These are phyloP conservation scores for Blastobotrys peoriensis DNA, from an alignment of 805 yeast genomes.

Conservation along the genomic window DNA sequence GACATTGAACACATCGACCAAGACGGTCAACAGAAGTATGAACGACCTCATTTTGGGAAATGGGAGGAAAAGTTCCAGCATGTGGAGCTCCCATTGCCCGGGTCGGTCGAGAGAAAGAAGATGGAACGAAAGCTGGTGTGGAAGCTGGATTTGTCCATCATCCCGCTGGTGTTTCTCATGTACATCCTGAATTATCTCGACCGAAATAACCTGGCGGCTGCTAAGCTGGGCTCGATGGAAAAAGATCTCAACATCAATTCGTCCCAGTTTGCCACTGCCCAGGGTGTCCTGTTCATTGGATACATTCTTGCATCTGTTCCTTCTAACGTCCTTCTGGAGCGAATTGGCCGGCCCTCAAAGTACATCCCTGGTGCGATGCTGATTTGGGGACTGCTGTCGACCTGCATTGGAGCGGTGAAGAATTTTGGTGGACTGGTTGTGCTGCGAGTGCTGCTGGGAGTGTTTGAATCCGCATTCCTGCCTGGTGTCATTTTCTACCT, in stretches of 20 bases:
- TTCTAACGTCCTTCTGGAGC: conserved; percentile 27
- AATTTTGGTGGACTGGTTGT: conserved; percentile 40
- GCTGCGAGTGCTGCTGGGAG: conserved; percentile 41
- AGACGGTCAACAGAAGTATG: conserved; percentile 4
- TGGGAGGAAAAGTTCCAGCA: conserved; percentile 19
- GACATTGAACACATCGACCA: conserved; percentile 4
- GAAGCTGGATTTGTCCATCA: conserved; percentile 41
- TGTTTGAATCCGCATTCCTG: conserved; percentile 45
- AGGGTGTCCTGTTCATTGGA: conserved; percentile 37
- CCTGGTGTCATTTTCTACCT: conserved; percentile 45
- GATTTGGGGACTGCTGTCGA: conserved; percentile 44
- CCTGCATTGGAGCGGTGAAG: conserved; percentile 44
- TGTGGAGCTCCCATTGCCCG: conserved; percentile 19
- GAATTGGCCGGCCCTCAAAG: conserved; percentile 39
- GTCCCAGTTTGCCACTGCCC: conserved; percentile 37
- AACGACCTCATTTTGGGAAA: conserved; percentile 11
- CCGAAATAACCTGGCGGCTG: conserved; percentile 33
- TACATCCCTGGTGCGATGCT: conserved; percentile 44
- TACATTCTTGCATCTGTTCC: conserved; percentile 32
- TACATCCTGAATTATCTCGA: conserved; percentile 31
- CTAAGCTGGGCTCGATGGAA: conserved; percentile 29
- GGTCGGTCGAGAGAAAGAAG: conserved; percentile 38
- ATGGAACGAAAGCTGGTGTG: conserved; percentile 40
- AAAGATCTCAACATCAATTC: conserved; percentile 34
- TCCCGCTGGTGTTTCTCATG: conserved; percentile 28